Conservation (phyloP, 1,284 basidiomycete genomes). For the Ustanciosporium gigantosporum region DNA sequence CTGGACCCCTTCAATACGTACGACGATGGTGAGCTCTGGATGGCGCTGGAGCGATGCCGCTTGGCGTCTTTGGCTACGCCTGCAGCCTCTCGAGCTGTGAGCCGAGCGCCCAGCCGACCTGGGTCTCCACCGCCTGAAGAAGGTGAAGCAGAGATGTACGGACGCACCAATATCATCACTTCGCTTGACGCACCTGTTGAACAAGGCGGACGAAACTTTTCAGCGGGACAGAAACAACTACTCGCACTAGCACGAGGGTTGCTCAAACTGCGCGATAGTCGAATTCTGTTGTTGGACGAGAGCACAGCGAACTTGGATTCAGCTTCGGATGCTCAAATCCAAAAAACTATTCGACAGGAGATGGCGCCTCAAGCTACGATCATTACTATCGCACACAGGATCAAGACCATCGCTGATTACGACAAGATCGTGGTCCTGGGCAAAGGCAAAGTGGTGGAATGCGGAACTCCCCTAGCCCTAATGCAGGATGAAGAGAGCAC, state of each 20-base stretch:
- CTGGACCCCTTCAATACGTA: constrained; percentile 71
- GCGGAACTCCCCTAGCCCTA: constrained; percentile 71
- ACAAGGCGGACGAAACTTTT: constrained; percentile 65
- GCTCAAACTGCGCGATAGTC: constrained; percentile 64
- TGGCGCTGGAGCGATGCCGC: constrained; percentile 64
- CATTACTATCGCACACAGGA: constrained; percentile 69
- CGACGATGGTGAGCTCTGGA: constrained; percentile 70
- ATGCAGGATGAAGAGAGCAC: constrained; percentile 59
- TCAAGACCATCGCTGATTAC: constrained; percentile 69
- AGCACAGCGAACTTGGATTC: constrained; percentile 63
- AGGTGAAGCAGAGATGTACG: constrained; percentile 30
- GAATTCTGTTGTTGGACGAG: constrained; percentile 67
- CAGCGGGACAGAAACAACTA: constrained; percentile 66
- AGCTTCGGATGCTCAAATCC: constrained; percentile 64
- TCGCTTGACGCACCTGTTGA: constrained; percentile 65
- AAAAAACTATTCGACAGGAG: constrained; percentile 63
- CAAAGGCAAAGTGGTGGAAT: constrained; percentile 74
- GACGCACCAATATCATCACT: constrained; percentile 63
- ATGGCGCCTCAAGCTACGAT: constrained; percentile 63
- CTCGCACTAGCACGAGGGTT: constrained; percentile 66
- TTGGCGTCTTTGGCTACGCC: constrained; percentile 54
- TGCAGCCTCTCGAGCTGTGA: constrained; percentile 26
- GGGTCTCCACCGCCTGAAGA: constrained; percentile 16
- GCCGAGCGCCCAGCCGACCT: constrained; percentile 37
- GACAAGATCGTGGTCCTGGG: constrained; percentile 67